Conservation (phyloP, 108 stramenopile species). For the Nitzschia sp. region DNA sequence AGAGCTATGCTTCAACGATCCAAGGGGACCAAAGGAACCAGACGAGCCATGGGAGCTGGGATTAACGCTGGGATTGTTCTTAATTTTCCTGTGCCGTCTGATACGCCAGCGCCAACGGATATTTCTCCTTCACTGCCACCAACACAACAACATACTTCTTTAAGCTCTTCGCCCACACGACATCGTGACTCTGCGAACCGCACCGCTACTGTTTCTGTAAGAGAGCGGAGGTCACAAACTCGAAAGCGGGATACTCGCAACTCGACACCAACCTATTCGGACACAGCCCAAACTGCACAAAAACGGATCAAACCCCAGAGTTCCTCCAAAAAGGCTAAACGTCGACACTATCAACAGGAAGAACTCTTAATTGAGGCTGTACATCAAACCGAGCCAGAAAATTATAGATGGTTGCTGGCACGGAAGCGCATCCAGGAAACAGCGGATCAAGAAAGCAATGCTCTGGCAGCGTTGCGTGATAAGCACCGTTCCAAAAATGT, state of each 20-base stretch:
- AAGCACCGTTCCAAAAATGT: slow-evolving; percentile 33
- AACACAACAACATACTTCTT: background rate
- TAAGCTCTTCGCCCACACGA: background rate
- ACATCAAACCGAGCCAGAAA: slow-evolving; percentile 68
- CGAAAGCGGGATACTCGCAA: slow-evolving; percentile 21
- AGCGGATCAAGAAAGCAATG: slow-evolving; percentile 31
- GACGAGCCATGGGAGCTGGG: slow-evolving; percentile 58
- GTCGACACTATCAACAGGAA: slow-evolving; percentile 67
- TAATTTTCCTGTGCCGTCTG: slow-evolving; percentile 53
- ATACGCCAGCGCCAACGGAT: slow-evolving; percentile 1
- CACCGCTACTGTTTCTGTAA: slow-evolving; percentile 9
- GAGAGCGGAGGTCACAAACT: slow-evolving; percentile 19
- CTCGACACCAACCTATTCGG: slow-evolving; percentile 13
- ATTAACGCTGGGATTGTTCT: slow-evolving; percentile 79
- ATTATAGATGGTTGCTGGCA: slow-evolving; percentile 68
- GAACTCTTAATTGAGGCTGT: slow-evolving; percentile 81
- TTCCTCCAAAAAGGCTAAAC: slow-evolving; percentile 28
- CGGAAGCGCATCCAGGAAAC: slow-evolving; percentile 61
- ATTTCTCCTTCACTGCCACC: background rate
- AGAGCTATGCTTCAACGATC: slow-evolving; percentile 38
- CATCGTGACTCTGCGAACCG: slow-evolving; percentile 14
- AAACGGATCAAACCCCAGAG: slow-evolving; percentile 18
- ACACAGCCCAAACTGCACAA: slow-evolving; percentile 8
- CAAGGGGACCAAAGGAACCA: slow-evolving; percentile 39
- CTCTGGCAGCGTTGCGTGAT: slow-evolving; percentile 25